phyloP scores from a whole-genome alignment of 495 filamentous ascomycete genomes.

The Darksidea phi region DNA sequence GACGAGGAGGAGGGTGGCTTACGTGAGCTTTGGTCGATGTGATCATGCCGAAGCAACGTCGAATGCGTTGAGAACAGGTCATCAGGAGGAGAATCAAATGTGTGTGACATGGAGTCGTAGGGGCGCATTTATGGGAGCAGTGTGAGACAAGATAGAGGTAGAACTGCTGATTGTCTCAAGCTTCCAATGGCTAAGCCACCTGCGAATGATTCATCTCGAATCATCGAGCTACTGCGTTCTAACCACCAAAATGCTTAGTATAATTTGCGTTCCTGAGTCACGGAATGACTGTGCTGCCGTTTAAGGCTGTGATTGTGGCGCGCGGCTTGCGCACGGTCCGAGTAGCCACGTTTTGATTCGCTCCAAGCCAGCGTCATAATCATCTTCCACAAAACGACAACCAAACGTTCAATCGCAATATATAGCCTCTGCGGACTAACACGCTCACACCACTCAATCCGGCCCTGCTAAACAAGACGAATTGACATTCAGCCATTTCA shows the following conservation, averaged over 20 bases:
- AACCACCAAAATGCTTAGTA: background rate
- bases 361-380: conserved; percentile 17
- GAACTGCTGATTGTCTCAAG: too few species aligned
- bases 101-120: too few species aligned
- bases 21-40: conserved; percentile 48
- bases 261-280: conserved; percentile 12
- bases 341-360: background rate
- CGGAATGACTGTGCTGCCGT: conserved; percentile 12
- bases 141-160: too few species aligned
- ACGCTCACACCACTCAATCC: too few species aligned
- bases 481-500: too few species aligned
- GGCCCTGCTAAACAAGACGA: too few species aligned
- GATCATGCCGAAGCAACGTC: too few species aligned
- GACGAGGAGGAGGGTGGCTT: conserved; percentile 62
- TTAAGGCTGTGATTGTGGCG: background rate
- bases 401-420: background rate
- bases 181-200: background rate
- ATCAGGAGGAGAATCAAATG: too few species aligned
- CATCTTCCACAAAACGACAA: conserved; percentile 9
- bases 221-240: background rate
- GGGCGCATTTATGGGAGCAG: too few species aligned
- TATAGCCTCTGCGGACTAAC: background rate
- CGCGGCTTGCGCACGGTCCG: conserved; percentile 10
- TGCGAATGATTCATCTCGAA: conserved; percentile 12
- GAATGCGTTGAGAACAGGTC: too few species aligned